These are phyloP conservation scores for Candida bentonensis DNA, from an alignment of 805 yeast species.

Conservation along the genomic window DNA sequence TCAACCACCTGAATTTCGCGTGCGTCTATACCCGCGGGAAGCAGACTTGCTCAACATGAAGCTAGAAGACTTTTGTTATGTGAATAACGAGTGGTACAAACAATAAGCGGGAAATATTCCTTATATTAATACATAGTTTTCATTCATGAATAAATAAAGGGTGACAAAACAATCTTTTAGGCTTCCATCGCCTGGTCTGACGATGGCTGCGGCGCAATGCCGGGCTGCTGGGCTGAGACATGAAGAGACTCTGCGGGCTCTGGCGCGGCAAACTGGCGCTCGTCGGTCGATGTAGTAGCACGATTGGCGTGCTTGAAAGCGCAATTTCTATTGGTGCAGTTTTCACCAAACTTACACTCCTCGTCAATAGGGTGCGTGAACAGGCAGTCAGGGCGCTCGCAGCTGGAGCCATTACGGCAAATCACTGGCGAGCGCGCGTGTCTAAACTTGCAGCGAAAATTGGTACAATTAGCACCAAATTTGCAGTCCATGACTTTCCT, in stretches of 20 bases:
- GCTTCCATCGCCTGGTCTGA: no score
- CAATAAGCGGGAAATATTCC: no score
- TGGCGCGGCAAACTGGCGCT: slow-evolving; percentile 56
- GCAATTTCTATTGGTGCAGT: slow-evolving; percentile 62
- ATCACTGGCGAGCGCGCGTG: slow-evolving; percentile 63
- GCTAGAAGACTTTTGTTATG: slow-evolving; percentile 10
- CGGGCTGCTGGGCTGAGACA: no score
- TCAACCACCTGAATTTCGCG: slow-evolving; percentile 36
- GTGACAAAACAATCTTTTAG: no score
- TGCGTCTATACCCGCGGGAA: slow-evolving; percentile 23
- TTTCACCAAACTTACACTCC: slow-evolving; percentile 65
- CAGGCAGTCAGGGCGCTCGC: slow-evolving; percentile 68
- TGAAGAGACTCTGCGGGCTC: not conserved
- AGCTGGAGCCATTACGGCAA: slow-evolving; percentile 71
- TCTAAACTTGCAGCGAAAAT: slow-evolving; percentile 65
- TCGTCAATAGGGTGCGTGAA: slow-evolving; percentile 73
- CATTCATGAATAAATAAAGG: not conserved
- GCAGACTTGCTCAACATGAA: slow-evolving; percentile 3
- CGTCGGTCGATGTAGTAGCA: slow-evolving; percentile 29
- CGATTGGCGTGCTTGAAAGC: slow-evolving; percentile 53
- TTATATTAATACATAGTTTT: not conserved
- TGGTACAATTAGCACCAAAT: slow-evolving; percentile 63
- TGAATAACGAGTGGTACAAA: not conserved
- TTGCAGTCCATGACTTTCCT: slow-evolving; percentile 69
- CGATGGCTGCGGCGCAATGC: no score